phyloP scores from a whole-genome alignment of 306 rosid species.

The Bauhinia variegata region DNA sequence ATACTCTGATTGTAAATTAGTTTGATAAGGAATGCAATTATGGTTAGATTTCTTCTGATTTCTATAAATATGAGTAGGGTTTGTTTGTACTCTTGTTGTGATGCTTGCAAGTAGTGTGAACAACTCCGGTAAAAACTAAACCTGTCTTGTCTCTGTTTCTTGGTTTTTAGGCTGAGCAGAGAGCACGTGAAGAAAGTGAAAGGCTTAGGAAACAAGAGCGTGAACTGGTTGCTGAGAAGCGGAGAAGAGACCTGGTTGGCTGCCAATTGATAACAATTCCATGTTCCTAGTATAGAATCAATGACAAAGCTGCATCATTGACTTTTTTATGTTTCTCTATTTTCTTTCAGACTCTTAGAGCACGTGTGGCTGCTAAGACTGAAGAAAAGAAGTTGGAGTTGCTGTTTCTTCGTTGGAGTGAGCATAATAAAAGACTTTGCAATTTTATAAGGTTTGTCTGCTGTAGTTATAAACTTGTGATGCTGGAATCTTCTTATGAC shows the following conservation, averaged over 20 bases:
- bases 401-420: conserved; percentile 96
- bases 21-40: neutral
- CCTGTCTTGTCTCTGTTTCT: neutral
- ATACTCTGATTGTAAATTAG: conserved; percentile 16
- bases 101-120: conserved; percentile 1
- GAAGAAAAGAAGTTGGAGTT: conserved; percentile 97
- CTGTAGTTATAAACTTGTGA: conserved; percentile 13
- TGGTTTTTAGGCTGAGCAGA: conserved; percentile 80
- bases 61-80: conserved; percentile 1
- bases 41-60: neutral
- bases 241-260: conserved; percentile 89
- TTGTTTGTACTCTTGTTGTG: neutral
- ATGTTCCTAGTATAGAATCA: conserved; percentile 3
- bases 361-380: conserved; percentile 96
- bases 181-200: conserved; percentile 98
- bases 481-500: conserved; percentile 12
- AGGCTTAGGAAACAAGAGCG: conserved; percentile 88
- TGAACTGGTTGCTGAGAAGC: conserved; percentile 84
- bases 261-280: conserved; percentile 25
- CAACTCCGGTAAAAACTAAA: neutral
- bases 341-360: conserved; percentile 75
- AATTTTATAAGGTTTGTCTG: conserved; percentile 84
- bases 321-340: conserved; percentile 8
- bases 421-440: conserved; percentile 86
- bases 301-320: conserved; percentile 5